Conservation (phyloP, 257 asterid genomes). For the Penstemon davidsonii region DNA sequence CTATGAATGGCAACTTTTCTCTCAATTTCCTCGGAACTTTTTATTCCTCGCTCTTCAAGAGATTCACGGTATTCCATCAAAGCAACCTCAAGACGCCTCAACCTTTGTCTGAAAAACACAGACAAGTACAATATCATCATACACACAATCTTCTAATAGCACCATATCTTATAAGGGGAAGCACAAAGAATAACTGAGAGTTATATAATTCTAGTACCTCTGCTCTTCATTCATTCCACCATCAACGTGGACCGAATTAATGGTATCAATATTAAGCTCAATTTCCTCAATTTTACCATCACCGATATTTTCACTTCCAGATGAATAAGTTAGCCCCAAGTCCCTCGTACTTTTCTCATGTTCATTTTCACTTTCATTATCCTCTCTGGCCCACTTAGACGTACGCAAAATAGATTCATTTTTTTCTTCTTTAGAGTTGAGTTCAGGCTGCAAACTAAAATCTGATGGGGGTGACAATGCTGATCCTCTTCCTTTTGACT, state of each 20-base stretch:
- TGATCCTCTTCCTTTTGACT: constrained; percentile 47
- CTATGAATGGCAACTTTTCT: constrained; percentile 68
- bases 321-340: constrained; percentile 79
- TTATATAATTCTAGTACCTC: constrained; percentile 45
- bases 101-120: constrained; percentile 57
- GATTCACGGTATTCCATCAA: constrained; percentile 88
- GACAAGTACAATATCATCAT: constrained; percentile 25
- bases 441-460: constrained; percentile 37
- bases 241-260: constrained; percentile 54
- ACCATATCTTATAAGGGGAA: neutral
- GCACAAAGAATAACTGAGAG: neutral
- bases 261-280: constrained; percentile 54
- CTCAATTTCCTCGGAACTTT: constrained; percentile 66
- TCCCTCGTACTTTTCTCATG: constrained; percentile 58
- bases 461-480: constrained; percentile 34
- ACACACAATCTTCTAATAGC: neutral
- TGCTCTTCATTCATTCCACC: constrained; percentile 77
- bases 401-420: constrained; percentile 67
- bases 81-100: constrained; percentile 88
- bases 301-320: constrained; percentile 84
- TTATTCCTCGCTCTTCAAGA: constrained; percentile 80
- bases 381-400: constrained; percentile 95
- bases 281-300: constrained; percentile 56
- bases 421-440: constrained; percentile 46
- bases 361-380: constrained; percentile 72